Conservation (phyloP, 2,329 filamentous ascomycete species). For the Beauveria pseudobassiana region DNA sequence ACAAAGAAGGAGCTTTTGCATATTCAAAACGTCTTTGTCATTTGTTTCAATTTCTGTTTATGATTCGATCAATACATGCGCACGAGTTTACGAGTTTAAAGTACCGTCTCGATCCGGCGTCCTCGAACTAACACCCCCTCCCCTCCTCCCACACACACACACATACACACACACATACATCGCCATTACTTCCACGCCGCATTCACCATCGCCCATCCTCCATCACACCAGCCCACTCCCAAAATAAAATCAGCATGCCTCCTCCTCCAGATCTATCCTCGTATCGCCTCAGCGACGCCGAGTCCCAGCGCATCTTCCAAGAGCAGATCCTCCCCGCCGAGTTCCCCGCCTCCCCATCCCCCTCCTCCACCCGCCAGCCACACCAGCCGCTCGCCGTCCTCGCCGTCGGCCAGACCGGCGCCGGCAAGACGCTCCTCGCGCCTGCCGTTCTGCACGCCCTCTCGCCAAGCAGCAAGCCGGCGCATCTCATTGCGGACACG, state of each 20-base stretch:
- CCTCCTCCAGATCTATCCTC: constrained; percentile 23
- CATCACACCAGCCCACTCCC: background rate
- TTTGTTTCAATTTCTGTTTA: too few relatives aligned
- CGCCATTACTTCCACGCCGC: background rate
- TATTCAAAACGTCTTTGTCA: background rate
- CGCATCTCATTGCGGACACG: constrained; percentile 41
- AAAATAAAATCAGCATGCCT: constrained; percentile 4
- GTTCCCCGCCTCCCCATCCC: constrained; percentile 17
- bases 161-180: background rate
- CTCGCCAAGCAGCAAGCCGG: constrained; percentile 12
- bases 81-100: background rate
- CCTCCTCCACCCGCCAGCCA: background rate
- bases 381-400: constrained; percentile 31
- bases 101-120: background rate
- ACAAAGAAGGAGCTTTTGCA: background rate
- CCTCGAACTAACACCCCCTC: background rate
- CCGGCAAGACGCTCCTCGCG: constrained; percentile 39
- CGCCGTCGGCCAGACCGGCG: constrained; percentile 40
- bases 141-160: too few relatives aligned
- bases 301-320: constrained; percentile 25
- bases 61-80: background rate
- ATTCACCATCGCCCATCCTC: background rate
- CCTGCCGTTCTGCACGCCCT: constrained; percentile 30
- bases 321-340: constrained; percentile 26
- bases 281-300: constrained; percentile 24